phyloP scores from a whole-genome alignment of 371 early-diverging fungal species.

The Rhizopus microsporus region DNA sequence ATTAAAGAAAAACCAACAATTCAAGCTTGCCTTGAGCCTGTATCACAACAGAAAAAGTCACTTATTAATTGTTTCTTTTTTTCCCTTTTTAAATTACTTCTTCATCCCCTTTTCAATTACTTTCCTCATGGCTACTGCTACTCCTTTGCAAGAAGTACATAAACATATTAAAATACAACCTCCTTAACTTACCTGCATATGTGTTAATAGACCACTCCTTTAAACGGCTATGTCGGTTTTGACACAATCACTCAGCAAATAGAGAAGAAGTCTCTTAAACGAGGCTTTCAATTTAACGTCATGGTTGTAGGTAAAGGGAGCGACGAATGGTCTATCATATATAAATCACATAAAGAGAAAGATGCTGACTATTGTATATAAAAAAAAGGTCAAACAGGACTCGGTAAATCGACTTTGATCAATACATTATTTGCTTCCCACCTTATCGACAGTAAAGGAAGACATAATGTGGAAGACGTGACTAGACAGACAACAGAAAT shows the following conservation, averaged over 20 bases:
- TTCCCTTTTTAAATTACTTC: too few species aligned
- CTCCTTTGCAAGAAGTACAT: slow-evolving; percentile 1
- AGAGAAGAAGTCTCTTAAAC: slow-evolving; percentile 88
- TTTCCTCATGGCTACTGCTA: not conserved
- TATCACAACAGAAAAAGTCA: too few species aligned
- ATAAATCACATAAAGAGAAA: not conserved
- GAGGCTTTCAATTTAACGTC: slow-evolving; percentile 94
- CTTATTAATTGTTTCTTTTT: too few species aligned
- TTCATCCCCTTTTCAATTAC: too few species aligned
- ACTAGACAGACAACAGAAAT: slow-evolving; percentile 83
- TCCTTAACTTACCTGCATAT: not conserved
- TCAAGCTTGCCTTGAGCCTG: too few species aligned
- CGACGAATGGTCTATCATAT: not conserved
- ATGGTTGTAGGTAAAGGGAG: slow-evolving; percentile 80
- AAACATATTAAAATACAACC: not conserved
- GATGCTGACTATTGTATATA: not conserved
- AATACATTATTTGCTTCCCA: slow-evolving; percentile 92
- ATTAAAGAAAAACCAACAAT: too few species aligned
- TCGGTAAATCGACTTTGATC: slow-evolving; percentile 98
- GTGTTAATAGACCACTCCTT: slow-evolving; percentile 1
- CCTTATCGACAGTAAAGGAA: slow-evolving; percentile 82
- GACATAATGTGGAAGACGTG: slow-evolving; percentile 63
- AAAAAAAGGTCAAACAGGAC: slow-evolving; percentile 87
- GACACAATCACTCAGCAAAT: slow-evolving; percentile 93
- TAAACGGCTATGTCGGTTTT: slow-evolving; percentile 90